These are phyloP conservation scores for Candida labiduridarum DNA, from an alignment of 1,139 yeast species.

Conservation along the genomic window DNA sequence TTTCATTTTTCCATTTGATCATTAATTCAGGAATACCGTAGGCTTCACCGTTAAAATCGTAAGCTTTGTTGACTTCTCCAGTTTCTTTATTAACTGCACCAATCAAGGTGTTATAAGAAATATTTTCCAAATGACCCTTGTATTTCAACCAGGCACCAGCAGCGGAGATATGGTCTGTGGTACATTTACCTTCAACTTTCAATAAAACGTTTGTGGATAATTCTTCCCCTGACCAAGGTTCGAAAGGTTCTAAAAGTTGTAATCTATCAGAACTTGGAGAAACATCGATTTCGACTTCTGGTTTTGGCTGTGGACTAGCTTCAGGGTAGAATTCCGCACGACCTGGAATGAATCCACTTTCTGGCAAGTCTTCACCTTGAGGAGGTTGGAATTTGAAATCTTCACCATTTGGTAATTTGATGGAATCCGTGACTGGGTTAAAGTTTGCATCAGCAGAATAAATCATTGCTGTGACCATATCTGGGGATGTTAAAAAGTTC, in stretches of 20 bases:
- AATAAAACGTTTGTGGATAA: slow-evolving; percentile 71
- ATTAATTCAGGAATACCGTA: slow-evolving; percentile 92
- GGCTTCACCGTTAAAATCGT: slow-evolving; percentile 79
- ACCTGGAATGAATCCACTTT: slow-evolving; percentile 78
- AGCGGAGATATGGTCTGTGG: slow-evolving; percentile 97
- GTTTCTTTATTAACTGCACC: slow-evolving; percentile 98
- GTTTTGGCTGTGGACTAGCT: slow-evolving; percentile 69
- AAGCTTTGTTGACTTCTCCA: slow-evolving; percentile 90
- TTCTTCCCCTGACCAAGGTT: slow-evolving; percentile 85
- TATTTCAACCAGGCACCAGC: slow-evolving; percentile 99
- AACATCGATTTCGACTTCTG: slow-evolving; percentile 69
- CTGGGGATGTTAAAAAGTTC: slow-evolving; percentile 97
- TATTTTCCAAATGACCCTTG: slow-evolving; percentile 96
- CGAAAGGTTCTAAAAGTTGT: slow-evolving; percentile 86
- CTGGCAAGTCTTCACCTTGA: slow-evolving; percentile 82
- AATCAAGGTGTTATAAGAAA: slow-evolving; percentile 90
- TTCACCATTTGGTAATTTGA: slow-evolving; percentile 65
- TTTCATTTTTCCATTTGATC: slow-evolving; percentile 90
- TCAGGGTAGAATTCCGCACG: slow-evolving; percentile 85
- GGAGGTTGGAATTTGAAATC: slow-evolving; percentile 78
- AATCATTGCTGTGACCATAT: slow-evolving; percentile 94
- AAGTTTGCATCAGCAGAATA: slow-evolving; percentile 87
- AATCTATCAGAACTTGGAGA: slow-evolving; percentile 73
- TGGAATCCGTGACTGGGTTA: slow-evolving; percentile 83
- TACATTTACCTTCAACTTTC: slow-evolving; percentile 96